These are phyloP conservation scores for Calonectria pteridis DNA, from an alignment of 2,329 filamentous ascomycete genomes.

Conservation along the genomic window DNA sequence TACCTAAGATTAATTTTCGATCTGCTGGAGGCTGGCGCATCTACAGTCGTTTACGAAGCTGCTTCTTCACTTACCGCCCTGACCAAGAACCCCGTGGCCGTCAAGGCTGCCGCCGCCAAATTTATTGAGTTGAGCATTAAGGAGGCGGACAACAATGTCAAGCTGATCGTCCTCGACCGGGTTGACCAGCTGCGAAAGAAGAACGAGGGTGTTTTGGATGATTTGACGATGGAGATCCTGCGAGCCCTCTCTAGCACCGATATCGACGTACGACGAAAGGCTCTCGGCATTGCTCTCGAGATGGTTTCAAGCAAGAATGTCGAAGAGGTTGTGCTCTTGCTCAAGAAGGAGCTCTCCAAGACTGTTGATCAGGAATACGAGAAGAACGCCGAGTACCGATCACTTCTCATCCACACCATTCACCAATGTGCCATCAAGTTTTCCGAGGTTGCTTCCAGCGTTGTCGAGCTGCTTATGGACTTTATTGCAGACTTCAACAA, in stretches of 20 bases:
- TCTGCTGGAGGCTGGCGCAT: conserved; percentile 90
- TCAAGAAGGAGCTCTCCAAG: conserved; percentile 98
- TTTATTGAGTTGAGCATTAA: conserved; percentile 98
- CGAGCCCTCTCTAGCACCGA: conserved; percentile 95
- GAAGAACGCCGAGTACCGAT: conserved; percentile 96
- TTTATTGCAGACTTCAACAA: conserved; percentile 99
- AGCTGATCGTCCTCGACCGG: conserved; percentile 95
- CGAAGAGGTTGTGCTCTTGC: conserved; percentile 92
- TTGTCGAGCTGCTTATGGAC: conserved; percentile 97
- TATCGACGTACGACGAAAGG: conserved; percentile 94
- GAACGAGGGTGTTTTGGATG: conserved; percentile 92
- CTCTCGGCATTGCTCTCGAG: conserved; percentile 88
- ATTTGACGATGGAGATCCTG: conserved; percentile 96
- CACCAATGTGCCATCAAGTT: conserved; percentile 99
- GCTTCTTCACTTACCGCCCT: conserved; percentile 94
- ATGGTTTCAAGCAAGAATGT: conserved; percentile 99
- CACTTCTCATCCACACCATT: conserved; percentile 95
- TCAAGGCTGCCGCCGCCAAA: conserved; percentile 95
- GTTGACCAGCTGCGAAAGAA: conserved; percentile 89
- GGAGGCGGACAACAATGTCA: conserved; percentile 99
- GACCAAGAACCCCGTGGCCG: conserved; percentile 95
- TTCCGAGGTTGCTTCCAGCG: conserved; percentile 96
- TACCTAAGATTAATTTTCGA: conserved; percentile 97
- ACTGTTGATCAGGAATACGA: conserved; percentile 99
- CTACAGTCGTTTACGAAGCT: conserved; percentile 97